A percentile compares a stretch with the other conserved stretches of the same genome.
Evolutionary conservation across 352 stramenopile genomes (phyloP).

Genomic region (Halophytophthora batemanensis): DNA sequence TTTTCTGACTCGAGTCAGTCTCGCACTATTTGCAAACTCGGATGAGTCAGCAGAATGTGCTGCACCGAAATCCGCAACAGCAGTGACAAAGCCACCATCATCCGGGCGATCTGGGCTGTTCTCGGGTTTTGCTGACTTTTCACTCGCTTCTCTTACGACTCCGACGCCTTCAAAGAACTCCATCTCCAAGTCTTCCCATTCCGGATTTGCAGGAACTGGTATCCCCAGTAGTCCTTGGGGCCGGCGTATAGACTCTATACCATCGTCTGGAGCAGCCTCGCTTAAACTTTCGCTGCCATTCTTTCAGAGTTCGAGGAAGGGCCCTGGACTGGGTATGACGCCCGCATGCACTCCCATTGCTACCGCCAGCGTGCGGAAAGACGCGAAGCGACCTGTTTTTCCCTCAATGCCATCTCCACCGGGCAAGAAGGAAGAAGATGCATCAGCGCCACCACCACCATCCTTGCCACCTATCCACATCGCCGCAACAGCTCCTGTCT

Average conservation of each 20-base stretch:
- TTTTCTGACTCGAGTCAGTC: slow-evolving; percentile 23
- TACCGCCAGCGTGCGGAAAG: slow-evolving; percentile 66
- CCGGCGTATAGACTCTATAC: slow-evolving; percentile 8
- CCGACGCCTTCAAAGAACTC: slow-evolving; percentile 21
- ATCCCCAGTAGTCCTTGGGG: slow-evolving; percentile 5
- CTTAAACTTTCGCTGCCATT: slow-evolving; percentile 57
- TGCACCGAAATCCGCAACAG: neutral
- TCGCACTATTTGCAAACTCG: slow-evolving; percentile 26
- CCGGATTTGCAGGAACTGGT: slow-evolving; percentile 23
- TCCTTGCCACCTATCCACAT: slow-evolving; percentile 25
- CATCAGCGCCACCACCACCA: slow-evolving; percentile 7
- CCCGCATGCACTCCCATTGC: slow-evolving; percentile 69
- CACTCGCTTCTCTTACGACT: slow-evolving; percentile 17
- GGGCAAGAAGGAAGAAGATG: slow-evolving; percentile 7
- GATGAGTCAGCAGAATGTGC: slow-evolving; percentile 1
- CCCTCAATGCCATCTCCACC: slow-evolving; percentile 34
- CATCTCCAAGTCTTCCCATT: slow-evolving; percentile 18
- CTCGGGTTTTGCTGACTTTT: slow-evolving; percentile 28
- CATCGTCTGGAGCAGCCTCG: slow-evolving; percentile 7
- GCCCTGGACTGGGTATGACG: slow-evolving; percentile 45
- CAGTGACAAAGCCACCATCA: slow-evolving; percentile 17
- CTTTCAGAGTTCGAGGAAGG: slow-evolving; percentile 68
- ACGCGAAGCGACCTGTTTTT: slow-evolving; percentile 60
- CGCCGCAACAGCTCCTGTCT: neutral
- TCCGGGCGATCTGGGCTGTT: slow-evolving; percentile 18